Percentiles rank a stretch among this genome's conserved stretches.
Conservation (phyloP, 2,329 filamentous ascomycete species). For the Talaromyces pinophilus region DNA sequence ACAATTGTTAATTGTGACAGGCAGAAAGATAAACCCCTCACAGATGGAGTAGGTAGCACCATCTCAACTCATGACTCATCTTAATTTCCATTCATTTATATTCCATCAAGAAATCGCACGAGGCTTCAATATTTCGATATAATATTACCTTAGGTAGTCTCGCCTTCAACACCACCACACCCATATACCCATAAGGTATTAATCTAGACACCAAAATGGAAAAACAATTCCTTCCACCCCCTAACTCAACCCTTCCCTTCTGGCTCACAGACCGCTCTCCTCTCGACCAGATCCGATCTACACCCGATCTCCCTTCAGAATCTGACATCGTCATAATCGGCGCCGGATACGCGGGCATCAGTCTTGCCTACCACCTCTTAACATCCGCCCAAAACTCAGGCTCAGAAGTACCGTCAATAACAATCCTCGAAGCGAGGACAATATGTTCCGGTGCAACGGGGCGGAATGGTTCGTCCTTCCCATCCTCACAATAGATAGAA, state of each 20-base stretch:
- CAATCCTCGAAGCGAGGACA: slow-evolving; percentile 25
- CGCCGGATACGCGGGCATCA: slow-evolving; percentile 50
- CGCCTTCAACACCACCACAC: not conserved
- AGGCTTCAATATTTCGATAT: not conserved
- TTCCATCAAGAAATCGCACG: not conserved
- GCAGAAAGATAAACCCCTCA: not conserved
- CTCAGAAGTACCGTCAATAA: slow-evolving; percentile 3
- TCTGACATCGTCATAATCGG: slow-evolving; percentile 53
- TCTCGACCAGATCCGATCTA: slow-evolving; percentile 45
- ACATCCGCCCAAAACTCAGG: slow-evolving; percentile 11
- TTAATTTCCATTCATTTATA: not conserved
- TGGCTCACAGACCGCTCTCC: slow-evolving; percentile 46
- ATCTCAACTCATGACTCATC: not conserved
- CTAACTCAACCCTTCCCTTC: slow-evolving; percentile 33
- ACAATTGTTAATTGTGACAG: not conserved
- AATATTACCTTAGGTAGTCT: too few species aligned
- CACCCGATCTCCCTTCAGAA: slow-evolving; percentile 41
- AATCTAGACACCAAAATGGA: not conserved
- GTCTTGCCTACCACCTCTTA: slow-evolving; percentile 48
- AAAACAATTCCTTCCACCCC: slow-evolving; percentile 13
- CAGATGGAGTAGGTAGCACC: not conserved
- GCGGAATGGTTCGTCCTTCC: slow-evolving; percentile 41
- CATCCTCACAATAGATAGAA: not conserved
- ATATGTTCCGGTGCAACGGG: slow-evolving; percentile 46
- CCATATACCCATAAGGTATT: not conserved